Conservation (phyloP, 192 early-diverging fungal species). For the Linderina pennispora region DNA sequence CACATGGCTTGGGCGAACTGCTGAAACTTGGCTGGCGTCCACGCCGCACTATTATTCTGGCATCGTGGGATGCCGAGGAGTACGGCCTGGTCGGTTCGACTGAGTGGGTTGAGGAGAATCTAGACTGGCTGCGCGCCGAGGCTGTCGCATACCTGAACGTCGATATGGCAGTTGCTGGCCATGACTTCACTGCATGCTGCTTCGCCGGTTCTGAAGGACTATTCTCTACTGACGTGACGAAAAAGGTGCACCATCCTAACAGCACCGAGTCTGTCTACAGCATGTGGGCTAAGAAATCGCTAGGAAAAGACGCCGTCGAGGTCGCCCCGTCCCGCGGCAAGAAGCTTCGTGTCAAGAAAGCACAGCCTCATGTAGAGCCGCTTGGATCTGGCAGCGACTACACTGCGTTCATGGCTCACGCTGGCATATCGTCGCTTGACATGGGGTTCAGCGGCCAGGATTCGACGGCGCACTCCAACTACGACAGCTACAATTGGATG, state of each 20-base stretch:
- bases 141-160: constrained; percentile 56
- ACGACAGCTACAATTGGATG: constrained; percentile 60
- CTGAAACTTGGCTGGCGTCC: constrained; percentile 55
- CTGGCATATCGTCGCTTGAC: constrained; percentile 54
- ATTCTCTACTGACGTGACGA: constrained; percentile 48
- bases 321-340: not conserved
- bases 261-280: constrained; percentile 47
- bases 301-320: not conserved
- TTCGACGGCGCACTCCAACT: constrained; percentile 63
- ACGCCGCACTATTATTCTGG: constrained; percentile 52
- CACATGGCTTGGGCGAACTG: constrained; percentile 46
- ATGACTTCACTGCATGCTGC: constrained; percentile 40
- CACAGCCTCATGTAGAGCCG: not conserved
- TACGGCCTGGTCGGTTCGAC: constrained; percentile 59
- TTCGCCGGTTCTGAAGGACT: constrained; percentile 40
- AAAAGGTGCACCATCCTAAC: constrained; percentile 39
- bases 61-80: constrained; percentile 64
- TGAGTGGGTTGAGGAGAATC: constrained; percentile 59
- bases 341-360: not conserved
- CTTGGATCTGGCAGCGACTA: constrained; percentile 55
- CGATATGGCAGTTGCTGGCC: constrained; percentile 49
- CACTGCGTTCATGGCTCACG: constrained; percentile 54
- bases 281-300: constrained; percentile 36
- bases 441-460: constrained; percentile 47
- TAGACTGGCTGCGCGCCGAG: constrained; percentile 46